These are phyloP conservation scores for Hypericum androsaemum DNA, from an alignment of 345 rosid species.

Conservation along the genomic window DNA sequence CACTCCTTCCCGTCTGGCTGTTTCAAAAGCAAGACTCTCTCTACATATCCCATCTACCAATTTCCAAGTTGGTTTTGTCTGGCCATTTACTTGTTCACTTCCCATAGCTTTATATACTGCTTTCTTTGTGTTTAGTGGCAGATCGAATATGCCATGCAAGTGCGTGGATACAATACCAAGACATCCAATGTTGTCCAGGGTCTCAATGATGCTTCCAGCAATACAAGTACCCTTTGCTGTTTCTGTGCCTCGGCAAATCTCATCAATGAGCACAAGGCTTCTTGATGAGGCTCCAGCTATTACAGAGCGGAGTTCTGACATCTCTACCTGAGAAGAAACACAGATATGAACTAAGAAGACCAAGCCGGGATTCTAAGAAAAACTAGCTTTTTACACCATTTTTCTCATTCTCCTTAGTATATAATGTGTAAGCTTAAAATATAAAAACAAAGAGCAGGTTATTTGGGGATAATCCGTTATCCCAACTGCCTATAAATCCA, in stretches of 20 bases:
- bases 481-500: neutral
- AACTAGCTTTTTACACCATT: too few species aligned
- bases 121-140: slow-evolving; percentile 58
- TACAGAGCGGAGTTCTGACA: slow-evolving; percentile 84
- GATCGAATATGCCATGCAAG: slow-evolving; percentile 72
- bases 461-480: too few species aligned
- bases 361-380: neutral
- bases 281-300: slow-evolving; percentile 58
- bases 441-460: too few species aligned
- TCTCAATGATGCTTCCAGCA: slow-evolving; percentile 86
- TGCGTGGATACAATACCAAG: slow-evolving; percentile 91
- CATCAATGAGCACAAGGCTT: slow-evolving; percentile 89
- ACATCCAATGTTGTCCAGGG: slow-evolving; percentile 69
- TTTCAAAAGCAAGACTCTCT: slow-evolving; percentile 98
- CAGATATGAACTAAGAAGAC: neutral
- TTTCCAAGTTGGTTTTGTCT: slow-evolving; percentile 82
- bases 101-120: slow-evolving; percentile 77
- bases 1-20: slow-evolving; percentile 91
- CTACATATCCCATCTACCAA: slow-evolving; percentile 78
- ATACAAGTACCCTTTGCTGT: slow-evolving; percentile 93
- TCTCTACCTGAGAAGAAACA: slow-evolving; percentile 62
- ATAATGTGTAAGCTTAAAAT: too few species aligned
- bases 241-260: slow-evolving; percentile 97
- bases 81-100: slow-evolving; percentile 53
- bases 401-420: too few species aligned